These are phyloP conservation scores for Boletellus sp. DNA, from an alignment of 768 basidiomycete species.

Conservation along the genomic window DNA sequence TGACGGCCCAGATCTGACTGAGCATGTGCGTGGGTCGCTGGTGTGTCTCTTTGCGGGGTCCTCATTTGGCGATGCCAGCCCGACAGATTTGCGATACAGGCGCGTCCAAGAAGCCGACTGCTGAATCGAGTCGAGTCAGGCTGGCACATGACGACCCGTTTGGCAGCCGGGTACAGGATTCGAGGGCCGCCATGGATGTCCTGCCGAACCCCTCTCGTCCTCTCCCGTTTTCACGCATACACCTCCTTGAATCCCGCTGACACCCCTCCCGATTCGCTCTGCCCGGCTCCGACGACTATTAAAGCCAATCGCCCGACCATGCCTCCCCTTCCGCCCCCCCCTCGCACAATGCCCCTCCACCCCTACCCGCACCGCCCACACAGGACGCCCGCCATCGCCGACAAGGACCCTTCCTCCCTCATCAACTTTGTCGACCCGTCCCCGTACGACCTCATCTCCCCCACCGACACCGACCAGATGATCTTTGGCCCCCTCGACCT, in stretches of 20 bases:
- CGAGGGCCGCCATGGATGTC: constrained; percentile 23
- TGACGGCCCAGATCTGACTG: too few relatives aligned
- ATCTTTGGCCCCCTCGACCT: constrained; percentile 35
- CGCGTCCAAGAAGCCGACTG: constrained; percentile 1
- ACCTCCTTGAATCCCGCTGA: too few relatives aligned
- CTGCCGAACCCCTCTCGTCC: constrained; percentile 45
- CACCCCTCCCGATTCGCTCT: too few relatives aligned
- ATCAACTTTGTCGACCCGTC: constrained; percentile 38
- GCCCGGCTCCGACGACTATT: constrained; percentile 37
- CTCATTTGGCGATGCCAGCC: too few relatives aligned
- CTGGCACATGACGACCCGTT: constrained; percentile 35
- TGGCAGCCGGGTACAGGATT: constrained; percentile 33
- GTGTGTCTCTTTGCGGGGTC: too few relatives aligned
- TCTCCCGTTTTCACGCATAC: constrained; percentile 25
- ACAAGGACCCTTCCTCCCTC: constrained; percentile 21
- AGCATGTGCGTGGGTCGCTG: too few relatives aligned
- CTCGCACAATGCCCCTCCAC: constrained; percentile 40
- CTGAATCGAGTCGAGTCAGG: constrained; percentile 43
- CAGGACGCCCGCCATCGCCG: constrained; percentile 25
- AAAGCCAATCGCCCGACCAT: constrained; percentile 25
- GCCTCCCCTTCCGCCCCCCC: constrained; percentile 26
- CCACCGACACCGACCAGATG: constrained; percentile 31
- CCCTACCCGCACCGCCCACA: constrained; percentile 23
- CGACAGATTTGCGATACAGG: too few relatives aligned
- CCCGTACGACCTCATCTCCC: constrained; percentile 35